phyloP scores from a whole-genome alignment of 768 basidiomycete genomes.

The Naganishia onofrii region DNA sequence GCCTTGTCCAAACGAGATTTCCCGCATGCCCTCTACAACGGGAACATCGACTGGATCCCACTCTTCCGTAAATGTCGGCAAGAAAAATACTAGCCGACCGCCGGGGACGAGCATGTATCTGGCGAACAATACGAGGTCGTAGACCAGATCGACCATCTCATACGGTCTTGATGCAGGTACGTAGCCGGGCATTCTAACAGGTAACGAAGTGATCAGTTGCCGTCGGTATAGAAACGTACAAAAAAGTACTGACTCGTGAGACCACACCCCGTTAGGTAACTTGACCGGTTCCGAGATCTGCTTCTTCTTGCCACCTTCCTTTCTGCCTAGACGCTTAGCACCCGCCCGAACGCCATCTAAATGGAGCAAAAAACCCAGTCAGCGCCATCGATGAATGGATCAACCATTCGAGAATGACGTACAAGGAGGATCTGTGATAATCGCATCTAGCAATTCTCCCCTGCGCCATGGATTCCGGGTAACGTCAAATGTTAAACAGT shows the following conservation, averaged over 20 bases:
- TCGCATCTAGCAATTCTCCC: slow-evolving; percentile 87
- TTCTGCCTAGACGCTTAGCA: slow-evolving; percentile 54
- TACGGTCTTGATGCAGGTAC: slow-evolving; percentile 89
- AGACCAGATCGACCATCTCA: slow-evolving; percentile 76
- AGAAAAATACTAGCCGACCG: slow-evolving; percentile 91
- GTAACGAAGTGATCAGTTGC: background rate
- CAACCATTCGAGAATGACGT: slow-evolving; percentile 45
- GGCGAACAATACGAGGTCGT: slow-evolving; percentile 75
- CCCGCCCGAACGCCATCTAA: slow-evolving; percentile 78
- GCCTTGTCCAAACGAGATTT: slow-evolving; percentile 55
- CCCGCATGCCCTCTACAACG: slow-evolving; percentile 73
- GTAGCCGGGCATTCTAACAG: slow-evolving; percentile 62
- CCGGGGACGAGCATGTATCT: slow-evolving; percentile 78
- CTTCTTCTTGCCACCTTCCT: slow-evolving; percentile 37
- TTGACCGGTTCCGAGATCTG: slow-evolving; percentile 45
- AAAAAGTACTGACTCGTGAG: slow-evolving; percentile 51
- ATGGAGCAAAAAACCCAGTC: background rate
- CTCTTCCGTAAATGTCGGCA: slow-evolving; percentile 73
- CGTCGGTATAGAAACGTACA: background rate
- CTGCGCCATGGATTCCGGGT: slow-evolving; percentile 84
- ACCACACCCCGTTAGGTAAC: slow-evolving; percentile 48
- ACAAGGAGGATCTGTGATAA: slow-evolving; percentile 94
- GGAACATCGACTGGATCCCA: slow-evolving; percentile 84
- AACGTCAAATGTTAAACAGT: slow-evolving; percentile 88
- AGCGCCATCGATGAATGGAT: slow-evolving; percentile 13